Base-by-base conservation (phyloP, 768 basidiomycete genomes). In the Tephrocybe sp. region DNA sequence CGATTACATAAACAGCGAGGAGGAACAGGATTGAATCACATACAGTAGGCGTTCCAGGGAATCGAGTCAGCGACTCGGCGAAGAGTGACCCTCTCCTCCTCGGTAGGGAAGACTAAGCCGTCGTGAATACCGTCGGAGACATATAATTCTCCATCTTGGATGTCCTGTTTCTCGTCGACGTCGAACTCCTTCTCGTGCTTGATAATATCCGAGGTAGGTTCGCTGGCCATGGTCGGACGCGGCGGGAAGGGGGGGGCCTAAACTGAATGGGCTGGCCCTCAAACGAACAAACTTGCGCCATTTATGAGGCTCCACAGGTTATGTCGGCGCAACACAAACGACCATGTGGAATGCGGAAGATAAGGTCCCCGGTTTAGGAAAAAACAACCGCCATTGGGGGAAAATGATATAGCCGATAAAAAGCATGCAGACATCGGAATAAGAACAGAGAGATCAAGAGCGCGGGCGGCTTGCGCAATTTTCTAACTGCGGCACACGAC, bases 101-200 rank as follows among this genome's bases (percentile, higher is more conserved):
- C 79, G 0, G 82, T 82, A 5, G 86, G 86, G 59, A 84, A 82
- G 57, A 77, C 75, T 48, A 86, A 71, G 21, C 80, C 81, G 30
- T 80, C 80, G 49, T 76, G 73, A 46, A 73, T 64, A 12, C 55
- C 60, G 37, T 67, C 61, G 4, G 15, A 15, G 5, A 32, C 27
- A 24, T 32, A 37, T 37, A 5, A 15, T 16, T 9, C n/a, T 15
- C 31, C 9, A 24, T 21, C 19, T 5, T 12, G 15, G 7, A 50
- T 15, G 2, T 5, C 15, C 9, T 41, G 40, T 38, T 42, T 42
- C 9, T 36, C 32, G 32, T 26, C 40, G 22, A 42, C 19, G 5
- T 44, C 41, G 16, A 37, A 5, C 9, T 21, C 11, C 28, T 50
- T 50, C 32, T 43, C 22, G 13, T n/a, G 11, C 36, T 44, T 31